phyloP scores from a whole-genome alignment of 805 yeast species.

The Yarrowia sp. region DNA sequence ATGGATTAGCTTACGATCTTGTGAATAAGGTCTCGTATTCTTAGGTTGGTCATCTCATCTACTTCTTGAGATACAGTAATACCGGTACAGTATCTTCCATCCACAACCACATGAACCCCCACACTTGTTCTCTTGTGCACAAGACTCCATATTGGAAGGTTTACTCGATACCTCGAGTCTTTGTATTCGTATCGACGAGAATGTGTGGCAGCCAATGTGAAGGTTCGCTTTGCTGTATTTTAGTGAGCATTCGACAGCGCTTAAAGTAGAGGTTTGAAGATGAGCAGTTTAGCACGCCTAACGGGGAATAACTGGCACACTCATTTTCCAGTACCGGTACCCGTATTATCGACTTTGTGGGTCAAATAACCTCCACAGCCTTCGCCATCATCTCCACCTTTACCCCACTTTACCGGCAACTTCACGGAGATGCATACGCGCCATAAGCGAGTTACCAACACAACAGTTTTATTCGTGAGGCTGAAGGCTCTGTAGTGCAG shows the following conservation, averaged over 20 bases:
- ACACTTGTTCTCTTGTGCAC: conserved; percentile 1
- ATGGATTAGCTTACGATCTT: too few relatives aligned
- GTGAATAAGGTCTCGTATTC: too few relatives aligned
- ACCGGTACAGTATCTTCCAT: too few relatives aligned
- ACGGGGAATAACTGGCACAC: too few relatives aligned
- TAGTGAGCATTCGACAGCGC: too few relatives aligned
- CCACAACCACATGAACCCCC: not conserved
- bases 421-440: conserved; percentile 15
- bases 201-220: conserved; percentile 4
- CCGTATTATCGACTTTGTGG: too few relatives aligned
- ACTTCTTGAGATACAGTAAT: too few relatives aligned
- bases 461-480: conserved; percentile 3
- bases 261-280: too few relatives aligned
- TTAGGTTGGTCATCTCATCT: too few relatives aligned
- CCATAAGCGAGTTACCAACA: not conserved
- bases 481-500: not conserved
- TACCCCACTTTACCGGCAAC: conserved; percentile 25
- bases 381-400: not conserved
- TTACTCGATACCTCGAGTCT: conserved; percentile 10
- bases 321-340: too few relatives aligned
- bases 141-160: conserved; percentile 7
- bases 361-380: too few relatives aligned
- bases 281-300: too few relatives aligned
- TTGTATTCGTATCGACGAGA: not conserved
- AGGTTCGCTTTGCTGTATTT: not conserved